phyloP scores from a whole-genome alignment of 1,284 basidiomycete genomes.

The Irpex sp. region DNA sequence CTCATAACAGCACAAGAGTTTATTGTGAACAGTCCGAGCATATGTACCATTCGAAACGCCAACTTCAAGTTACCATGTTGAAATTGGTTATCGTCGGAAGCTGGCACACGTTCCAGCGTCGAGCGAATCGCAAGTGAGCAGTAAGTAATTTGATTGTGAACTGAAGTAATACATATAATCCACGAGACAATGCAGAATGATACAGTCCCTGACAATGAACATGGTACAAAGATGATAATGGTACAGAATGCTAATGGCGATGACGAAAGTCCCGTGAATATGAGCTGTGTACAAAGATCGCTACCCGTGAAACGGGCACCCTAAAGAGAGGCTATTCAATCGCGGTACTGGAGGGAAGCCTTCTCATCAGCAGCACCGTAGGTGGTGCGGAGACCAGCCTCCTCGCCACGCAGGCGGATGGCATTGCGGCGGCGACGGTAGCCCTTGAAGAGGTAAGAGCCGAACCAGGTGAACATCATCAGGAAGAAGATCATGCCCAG shows the following conservation, averaged over 20 bases:
- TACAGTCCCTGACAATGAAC: background rate
- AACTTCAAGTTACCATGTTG: too few species aligned
- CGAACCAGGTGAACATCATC: conserved; percentile 35
- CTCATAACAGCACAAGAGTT: too few species aligned
- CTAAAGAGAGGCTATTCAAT: background rate
- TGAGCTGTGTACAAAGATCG: background rate
- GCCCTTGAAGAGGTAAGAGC: conserved; percentile 38
- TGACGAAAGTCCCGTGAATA: background rate
- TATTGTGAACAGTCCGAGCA: too few species aligned
- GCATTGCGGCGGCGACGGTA: conserved; percentile 36
- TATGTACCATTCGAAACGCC: too few species aligned
- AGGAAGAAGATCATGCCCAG: conserved; percentile 38
- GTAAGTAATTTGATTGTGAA: too few species aligned
- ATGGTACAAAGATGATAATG: background rate
- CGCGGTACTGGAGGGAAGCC: background rate
- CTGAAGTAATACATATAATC: too few species aligned
- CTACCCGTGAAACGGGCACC: background rate
- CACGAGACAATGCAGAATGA: background rate
- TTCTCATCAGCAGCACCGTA: conserved; percentile 14
- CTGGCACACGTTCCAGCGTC: too few species aligned
- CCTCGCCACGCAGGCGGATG: conserved; percentile 51
- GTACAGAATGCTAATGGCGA: background rate
- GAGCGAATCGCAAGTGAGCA: background rate
- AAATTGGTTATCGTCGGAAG: too few species aligned
- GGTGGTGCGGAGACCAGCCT: conserved; percentile 21